Conservation (phyloP, 805 yeast genomes). For the Starmerella stigmatis region DNA sequence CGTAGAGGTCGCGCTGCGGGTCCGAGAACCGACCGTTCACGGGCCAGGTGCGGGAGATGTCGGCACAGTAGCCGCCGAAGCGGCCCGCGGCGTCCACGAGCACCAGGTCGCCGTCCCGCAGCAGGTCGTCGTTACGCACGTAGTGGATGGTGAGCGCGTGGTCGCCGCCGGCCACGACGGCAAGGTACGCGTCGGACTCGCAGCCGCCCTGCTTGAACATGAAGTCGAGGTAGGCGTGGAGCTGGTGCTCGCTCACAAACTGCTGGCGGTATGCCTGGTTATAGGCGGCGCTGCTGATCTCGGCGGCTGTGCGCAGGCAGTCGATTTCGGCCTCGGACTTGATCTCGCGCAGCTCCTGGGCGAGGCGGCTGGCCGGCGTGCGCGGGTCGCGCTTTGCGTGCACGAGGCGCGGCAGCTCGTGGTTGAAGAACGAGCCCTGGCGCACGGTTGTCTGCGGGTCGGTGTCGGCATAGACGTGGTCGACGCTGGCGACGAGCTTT, state of each 20-base stretch:
- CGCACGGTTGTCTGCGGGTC: constrained; percentile 23
- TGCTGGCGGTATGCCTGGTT: constrained; percentile 61
- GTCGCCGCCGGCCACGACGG: constrained; percentile 91
- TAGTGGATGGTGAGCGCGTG: constrained; percentile 90
- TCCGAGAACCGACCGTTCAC: constrained; percentile 59
- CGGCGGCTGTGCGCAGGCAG: constrained; percentile 73
- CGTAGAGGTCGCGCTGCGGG: constrained; percentile 77
- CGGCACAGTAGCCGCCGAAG: constrained; percentile 88
- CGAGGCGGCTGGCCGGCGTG: constrained; percentile 13
- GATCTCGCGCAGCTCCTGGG: constrained; percentile 40
- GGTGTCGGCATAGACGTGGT: constrained; percentile 22
- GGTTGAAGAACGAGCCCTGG: constrained; percentile 21
- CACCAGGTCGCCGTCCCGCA: constrained; percentile 69
- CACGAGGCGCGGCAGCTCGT: constrained; percentile 21
- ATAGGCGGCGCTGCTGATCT: constrained; percentile 71
- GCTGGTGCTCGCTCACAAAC: constrained; percentile 61
- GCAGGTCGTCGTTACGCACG: constrained; percentile 77
- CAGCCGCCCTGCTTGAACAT: constrained; percentile 80
- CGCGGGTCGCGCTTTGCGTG: constrained; percentile 6
- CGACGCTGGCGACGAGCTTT: constrained; percentile 15
- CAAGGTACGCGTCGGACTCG: constrained; percentile 79
- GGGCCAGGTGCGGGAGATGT: constrained; percentile 96
- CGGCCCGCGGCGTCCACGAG: constrained; percentile 93
- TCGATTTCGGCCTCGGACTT: constrained; percentile 69
- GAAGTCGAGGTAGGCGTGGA: constrained; percentile 72